Evolutionary conservation across 768 basidiomycete genomes (phyloP), one percentile per base, ranked within the genome.

Genomic region (Trametopsis cervina): DNA sequence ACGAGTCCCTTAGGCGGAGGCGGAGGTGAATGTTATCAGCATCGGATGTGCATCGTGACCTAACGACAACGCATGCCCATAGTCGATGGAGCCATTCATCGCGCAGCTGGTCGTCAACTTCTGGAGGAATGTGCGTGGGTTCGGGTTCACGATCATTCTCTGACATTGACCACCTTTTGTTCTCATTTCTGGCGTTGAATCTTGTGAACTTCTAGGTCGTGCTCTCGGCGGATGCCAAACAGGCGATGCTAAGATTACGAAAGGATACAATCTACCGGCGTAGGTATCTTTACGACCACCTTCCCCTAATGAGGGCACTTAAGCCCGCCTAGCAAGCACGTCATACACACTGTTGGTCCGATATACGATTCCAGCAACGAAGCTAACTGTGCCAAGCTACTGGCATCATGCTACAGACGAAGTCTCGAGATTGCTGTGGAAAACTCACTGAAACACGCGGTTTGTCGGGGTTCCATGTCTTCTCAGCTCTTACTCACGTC

Each of bases 31-130:
- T 63, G 24, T n/a, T n/a, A n/a, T n/a, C n/a, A n/a, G n/a, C n/a
- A n/a, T n/a, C n/a, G 41, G 4, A 3, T 25, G 29, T 44, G 27
- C 27, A 33, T n/a, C 24, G 37, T 24, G 22, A 36, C 40, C 20
- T 50, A 18, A 13, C n/a, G 33, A 23, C 40, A 24, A 45, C 21
- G 24, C n/a, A 25, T 49, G 27, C 43, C 44, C 29, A 21, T 50
- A 87, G 89, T 91, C 37, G 88, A 91, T 58, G 88, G 88, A 2
- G 86, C 85, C 1, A 90, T 92, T 39, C 89, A 91, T 62, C 60
- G 61, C 20, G 86, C 85, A 10, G 89, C 89, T 21, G 89, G 89
- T 10, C 72, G 64, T 3, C 67, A 73, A 43, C 72, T 89, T 4
- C 52, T 79, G 0, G 70, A 75, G 51, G 89, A 90, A 77, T 90